Evolutionary conservation across 352 stramenopile species (phyloP).

Genomic region (Phytopythium ostracodes): DNA sequence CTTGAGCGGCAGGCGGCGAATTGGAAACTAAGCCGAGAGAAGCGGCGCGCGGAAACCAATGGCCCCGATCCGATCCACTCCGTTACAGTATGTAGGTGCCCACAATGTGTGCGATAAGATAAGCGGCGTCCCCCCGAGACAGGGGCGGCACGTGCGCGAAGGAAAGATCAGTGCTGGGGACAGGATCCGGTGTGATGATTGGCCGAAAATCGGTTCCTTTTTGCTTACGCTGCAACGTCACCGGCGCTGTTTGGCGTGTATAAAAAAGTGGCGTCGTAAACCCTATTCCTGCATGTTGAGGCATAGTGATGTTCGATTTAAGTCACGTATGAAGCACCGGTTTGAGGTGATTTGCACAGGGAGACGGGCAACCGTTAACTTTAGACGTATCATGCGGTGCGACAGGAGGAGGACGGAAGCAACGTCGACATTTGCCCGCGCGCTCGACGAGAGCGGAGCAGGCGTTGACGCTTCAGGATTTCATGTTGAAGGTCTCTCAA

Average conservation of each 20-base stretch:
- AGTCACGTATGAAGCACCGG: background rate
- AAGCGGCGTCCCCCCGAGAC: background rate
- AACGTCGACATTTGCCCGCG: slow-evolving; percentile 5
- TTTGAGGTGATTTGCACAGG: background rate
- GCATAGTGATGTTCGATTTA: background rate
- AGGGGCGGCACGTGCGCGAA: background rate
- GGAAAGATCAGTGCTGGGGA: slow-evolving; percentile 17
- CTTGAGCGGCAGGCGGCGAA: slow-evolving; percentile 32
- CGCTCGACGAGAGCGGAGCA: slow-evolving; percentile 4
- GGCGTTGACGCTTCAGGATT: slow-evolving; percentile 16
- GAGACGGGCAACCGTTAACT: background rate
- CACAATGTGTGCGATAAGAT: background rate
- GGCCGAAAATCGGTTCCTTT: slow-evolving; percentile 17
- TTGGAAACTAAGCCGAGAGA: slow-evolving; percentile 33
- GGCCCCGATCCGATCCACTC: background rate
- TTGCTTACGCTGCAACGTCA: slow-evolving; percentile 56
- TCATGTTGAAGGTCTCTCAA: slow-evolving; percentile 8
- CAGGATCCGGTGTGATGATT: slow-evolving; percentile 15
- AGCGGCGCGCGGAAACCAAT: background rate
- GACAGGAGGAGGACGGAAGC: background rate
- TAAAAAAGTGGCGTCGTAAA: slow-evolving; percentile 9
- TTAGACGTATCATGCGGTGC: background rate
- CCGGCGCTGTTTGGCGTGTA: slow-evolving; percentile 25
- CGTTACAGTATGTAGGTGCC: background rate
- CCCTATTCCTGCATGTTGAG: background rate